These are phyloP conservation scores for Boletus tomentosulus DNA, from an alignment of 768 basidiomycete species.

Conservation along the genomic window DNA sequence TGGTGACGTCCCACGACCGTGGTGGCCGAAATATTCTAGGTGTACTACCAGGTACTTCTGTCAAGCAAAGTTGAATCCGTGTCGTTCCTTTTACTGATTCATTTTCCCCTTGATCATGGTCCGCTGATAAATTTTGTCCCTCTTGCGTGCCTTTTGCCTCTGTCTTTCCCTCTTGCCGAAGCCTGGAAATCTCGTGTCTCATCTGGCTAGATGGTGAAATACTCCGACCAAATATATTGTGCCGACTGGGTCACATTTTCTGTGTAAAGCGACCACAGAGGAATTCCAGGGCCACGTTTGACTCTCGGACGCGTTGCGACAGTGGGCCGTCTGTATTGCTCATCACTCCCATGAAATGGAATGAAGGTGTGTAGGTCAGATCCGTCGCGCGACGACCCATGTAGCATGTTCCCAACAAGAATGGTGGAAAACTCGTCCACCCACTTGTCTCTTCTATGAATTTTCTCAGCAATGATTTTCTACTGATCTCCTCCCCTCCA, in stretches of 20 bases:
- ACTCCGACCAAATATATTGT: neutral
- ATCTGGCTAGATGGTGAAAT: neutral
- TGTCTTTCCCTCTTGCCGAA: neutral
- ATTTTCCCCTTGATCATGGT: neutral
- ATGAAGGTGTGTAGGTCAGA: neutral
- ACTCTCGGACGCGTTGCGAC: neutral
- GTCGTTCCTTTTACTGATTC: neutral
- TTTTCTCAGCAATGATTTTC: neutral
- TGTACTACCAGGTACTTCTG: neutral
- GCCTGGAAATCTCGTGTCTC: neutral
- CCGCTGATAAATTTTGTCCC: neutral
- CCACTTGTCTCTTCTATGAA: no score
- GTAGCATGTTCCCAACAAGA: no score
- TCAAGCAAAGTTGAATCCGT: neutral
- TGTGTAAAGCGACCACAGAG: neutral
- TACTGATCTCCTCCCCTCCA: neutral
- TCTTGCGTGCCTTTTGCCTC: neutral
- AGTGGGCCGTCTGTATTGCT: neutral
- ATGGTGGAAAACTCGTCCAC: no score
- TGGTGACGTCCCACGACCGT: neutral
- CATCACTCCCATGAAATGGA: neutral
- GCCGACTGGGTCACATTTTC: neutral
- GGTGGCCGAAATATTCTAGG: neutral
- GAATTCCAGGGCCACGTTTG: neutral
- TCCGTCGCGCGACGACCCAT: neutral